Evolutionary conservation across 371 early-diverging fungal genomes (phyloP).

Genomic region (Mucor velutinosus): DNA sequence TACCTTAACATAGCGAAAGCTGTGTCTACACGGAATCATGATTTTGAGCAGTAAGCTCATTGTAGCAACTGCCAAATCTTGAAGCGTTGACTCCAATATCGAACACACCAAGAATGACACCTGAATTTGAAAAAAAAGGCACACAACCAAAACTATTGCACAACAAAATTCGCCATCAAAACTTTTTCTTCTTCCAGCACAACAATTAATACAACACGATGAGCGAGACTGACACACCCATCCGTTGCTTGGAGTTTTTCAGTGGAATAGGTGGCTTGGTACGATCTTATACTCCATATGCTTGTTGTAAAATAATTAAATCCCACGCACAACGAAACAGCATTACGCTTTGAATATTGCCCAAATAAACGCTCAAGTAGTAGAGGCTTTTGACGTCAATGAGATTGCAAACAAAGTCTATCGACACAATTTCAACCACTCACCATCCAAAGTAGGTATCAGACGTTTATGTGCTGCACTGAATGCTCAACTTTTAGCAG

Average conservation of each 20-base stretch:
- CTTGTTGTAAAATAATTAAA: background rate
- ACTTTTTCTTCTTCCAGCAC: background rate
- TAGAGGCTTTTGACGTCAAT: slow-evolving; percentile 72
- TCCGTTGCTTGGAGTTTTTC: slow-evolving; percentile 74
- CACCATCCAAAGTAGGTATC: slow-evolving; percentile 51
- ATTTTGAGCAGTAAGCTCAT: no score
- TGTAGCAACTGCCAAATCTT: no score
- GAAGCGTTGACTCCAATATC: no score
- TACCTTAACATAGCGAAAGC: no score
- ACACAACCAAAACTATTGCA: background rate
- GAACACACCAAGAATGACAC: no score
- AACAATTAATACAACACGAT: background rate
- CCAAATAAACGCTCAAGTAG: slow-evolving; percentile 50
- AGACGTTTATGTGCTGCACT: background rate
- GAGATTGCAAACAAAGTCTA: slow-evolving; percentile 74
- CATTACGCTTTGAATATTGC: slow-evolving; percentile 67
- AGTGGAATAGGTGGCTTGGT: slow-evolving; percentile 79
- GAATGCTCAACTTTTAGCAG: slow-evolving; percentile 13
- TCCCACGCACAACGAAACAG: slow-evolving; percentile 12
- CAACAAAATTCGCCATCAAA: background rate
- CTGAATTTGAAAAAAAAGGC: background rate
- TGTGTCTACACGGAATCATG: no score
- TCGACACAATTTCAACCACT: slow-evolving; percentile 59
- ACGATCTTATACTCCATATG: background rate
- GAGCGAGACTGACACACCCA: slow-evolving; percentile 12